phyloP scores from a whole-genome alignment of 495 filamentous ascomycete genomes.

The Penicillium soppii region DNA sequence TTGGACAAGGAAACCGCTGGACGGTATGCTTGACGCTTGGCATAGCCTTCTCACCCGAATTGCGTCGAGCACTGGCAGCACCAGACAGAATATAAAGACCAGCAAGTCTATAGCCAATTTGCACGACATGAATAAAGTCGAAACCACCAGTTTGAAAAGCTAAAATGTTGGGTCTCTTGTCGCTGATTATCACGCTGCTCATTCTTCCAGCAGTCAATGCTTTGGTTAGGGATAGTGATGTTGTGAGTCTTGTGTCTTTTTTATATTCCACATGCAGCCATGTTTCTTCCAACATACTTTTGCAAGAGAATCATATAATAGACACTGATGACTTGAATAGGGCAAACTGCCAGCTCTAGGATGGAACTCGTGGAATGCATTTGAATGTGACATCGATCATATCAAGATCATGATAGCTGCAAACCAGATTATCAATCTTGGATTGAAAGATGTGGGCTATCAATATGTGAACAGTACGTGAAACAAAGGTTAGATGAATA shows the following conservation, averaged over 20 bases:
- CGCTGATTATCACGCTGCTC: constrained; percentile 15
- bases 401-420: constrained; percentile 52
- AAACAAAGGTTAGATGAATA: too few species aligned
- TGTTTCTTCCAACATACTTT: neutral
- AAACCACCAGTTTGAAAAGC: too few species aligned
- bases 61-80: too few species aligned
- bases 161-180: constrained; percentile 7
- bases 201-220: constrained; percentile 19
- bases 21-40: too few species aligned
- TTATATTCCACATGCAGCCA: neutral
- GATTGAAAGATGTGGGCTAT: constrained; percentile 64
- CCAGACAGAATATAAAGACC: neutral
- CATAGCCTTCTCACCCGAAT: too few species aligned
- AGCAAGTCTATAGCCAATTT: neutral
- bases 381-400: constrained; percentile 55
- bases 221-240: constrained; percentile 26
- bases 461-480: constrained; percentile 26
- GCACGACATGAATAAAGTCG: neutral
- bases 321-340: constrained; percentile 4
- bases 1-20: too few species aligned
- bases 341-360: constrained; percentile 57
- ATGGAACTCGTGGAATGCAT: constrained; percentile 64
- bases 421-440: constrained; percentile 47
- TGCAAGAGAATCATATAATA: neutral
- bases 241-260: constrained; percentile 18